phyloP scores from a whole-genome alignment of 495 filamentous ascomycete genomes.

The Delitschia confertaspora region DNA sequence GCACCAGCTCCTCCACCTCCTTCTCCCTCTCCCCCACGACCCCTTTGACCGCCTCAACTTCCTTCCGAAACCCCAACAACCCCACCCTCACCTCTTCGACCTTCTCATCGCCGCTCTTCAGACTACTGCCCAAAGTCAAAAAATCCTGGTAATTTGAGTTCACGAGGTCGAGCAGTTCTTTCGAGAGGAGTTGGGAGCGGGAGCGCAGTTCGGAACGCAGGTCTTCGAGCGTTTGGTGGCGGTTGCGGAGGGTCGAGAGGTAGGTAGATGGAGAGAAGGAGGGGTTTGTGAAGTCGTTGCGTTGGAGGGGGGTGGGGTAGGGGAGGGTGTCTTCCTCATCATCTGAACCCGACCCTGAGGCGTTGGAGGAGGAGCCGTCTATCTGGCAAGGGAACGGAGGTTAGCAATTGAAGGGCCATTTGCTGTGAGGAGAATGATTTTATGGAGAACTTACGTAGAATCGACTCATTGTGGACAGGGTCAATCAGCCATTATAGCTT shows the following conservation, averaged over 20 bases:
- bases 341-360: slow-evolving; percentile 40
- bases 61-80: slow-evolving; percentile 71
- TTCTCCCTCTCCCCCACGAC: slow-evolving; percentile 44
- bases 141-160: slow-evolving; percentile 92
- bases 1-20: slow-evolving; percentile 48
- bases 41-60: slow-evolving; percentile 52
- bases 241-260: slow-evolving; percentile 70
- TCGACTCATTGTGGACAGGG: slow-evolving; percentile 33
- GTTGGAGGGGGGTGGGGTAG: slow-evolving; percentile 72
- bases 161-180: slow-evolving; percentile 85
- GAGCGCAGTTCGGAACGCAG: slow-evolving; percentile 75
- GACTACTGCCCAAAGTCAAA: slow-evolving; percentile 65
- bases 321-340: slow-evolving; percentile 60
- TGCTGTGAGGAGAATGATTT: background rate
- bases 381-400: slow-evolving; percentile 2
- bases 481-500: no score
- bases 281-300: slow-evolving; percentile 65
- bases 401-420: background rate
- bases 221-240: slow-evolving; percentile 94
- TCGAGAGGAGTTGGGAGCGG: slow-evolving; percentile 61
- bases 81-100: slow-evolving; percentile 87
- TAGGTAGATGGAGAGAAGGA: slow-evolving; percentile 75
- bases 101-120: slow-evolving; percentile 82
- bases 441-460: slow-evolving; percentile 35
- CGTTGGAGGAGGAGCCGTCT: slow-evolving; percentile 13